A percentile compares a stretch with the other conserved stretches of the same genome.
These are phyloP conservation scores for Roridomyces roridus DNA, from an alignment of 768 basidiomycete species.

Conservation along the genomic window DNA sequence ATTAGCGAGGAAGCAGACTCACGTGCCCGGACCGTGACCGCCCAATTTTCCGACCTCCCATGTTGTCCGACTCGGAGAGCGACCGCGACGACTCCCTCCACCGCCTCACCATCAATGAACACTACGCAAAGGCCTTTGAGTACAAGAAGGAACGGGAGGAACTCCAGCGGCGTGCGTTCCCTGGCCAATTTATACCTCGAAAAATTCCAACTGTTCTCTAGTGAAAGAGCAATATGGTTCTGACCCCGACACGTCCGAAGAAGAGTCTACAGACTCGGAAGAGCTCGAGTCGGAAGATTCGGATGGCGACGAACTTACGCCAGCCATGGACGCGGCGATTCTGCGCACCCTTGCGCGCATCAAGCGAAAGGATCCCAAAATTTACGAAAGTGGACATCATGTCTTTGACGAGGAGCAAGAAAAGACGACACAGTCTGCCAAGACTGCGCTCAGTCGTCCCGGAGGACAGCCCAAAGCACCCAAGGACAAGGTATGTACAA, in stretches of 20 bases:
- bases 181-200: not conserved
- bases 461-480: conserved; percentile 29
- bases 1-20: not conserved
- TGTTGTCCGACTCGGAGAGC: conserved; percentile 57
- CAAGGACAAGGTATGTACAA: conserved; percentile 57
- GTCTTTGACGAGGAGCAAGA: conserved; percentile 85
- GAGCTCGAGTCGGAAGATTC: conserved; percentile 89
- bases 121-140: conserved; percentile 83
- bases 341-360: conserved; percentile 89
- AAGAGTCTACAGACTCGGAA: conserved; percentile 70
- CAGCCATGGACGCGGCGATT: conserved; percentile 92
- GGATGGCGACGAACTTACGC: conserved; percentile 93
- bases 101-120: conserved; percentile 72
- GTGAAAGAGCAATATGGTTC: conserved; percentile 91
- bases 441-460: conserved; percentile 34
- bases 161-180: conserved; percentile 69
- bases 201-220: conserved; percentile 34
- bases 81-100: conserved; percentile 49
- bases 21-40: not conserved
- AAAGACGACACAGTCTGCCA: conserved; percentile 45
- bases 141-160: conserved; percentile 87
- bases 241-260: conserved; percentile 60
- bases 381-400: conserved; percentile 73
- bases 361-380: conserved; percentile 78
- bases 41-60: conserved; percentile 19